phyloP scores from a whole-genome alignment of 176 grass and related monocot species.

The Rhynchospora pubera region DNA sequence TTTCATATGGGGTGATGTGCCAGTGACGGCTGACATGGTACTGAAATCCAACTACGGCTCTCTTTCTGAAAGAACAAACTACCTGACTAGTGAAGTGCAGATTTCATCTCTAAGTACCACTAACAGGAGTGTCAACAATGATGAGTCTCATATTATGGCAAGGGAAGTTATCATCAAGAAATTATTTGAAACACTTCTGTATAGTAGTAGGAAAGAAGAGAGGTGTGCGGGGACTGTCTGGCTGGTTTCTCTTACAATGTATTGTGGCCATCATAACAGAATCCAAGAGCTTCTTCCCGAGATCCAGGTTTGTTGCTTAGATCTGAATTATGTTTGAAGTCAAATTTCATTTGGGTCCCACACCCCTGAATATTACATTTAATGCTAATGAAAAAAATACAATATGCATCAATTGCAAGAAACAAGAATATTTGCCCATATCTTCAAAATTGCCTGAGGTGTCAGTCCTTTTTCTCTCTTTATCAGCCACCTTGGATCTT shows the following conservation, averaged over 20 bases:
- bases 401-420: background rate
- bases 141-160: conserved; percentile 47
- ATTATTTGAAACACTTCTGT: conserved; percentile 74
- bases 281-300: conserved; percentile 85
- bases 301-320: conserved; percentile 57
- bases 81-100: conserved; percentile 59
- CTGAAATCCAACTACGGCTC: conserved; percentile 83
- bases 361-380: background rate
- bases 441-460: background rate
- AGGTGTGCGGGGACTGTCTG: conserved; percentile 86
- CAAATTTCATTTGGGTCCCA: background rate
- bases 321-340: background rate
- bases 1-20: conserved; percentile 95
- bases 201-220: conserved; percentile 94
- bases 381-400: background rate
- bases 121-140: conserved; percentile 36
- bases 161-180: conserved; percentile 72
- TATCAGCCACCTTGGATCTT: background rate
- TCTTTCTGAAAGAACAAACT: conserved; percentile 77
- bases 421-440: background rate
- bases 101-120: conserved; percentile 28
- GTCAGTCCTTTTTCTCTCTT: background rate
- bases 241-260: conserved; percentile 92
- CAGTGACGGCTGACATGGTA: conserved; percentile 66
- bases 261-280: conserved; percentile 80